Conservation (phyloP, 148 eudicot species). For the Rhododendron ovatum region DNA sequence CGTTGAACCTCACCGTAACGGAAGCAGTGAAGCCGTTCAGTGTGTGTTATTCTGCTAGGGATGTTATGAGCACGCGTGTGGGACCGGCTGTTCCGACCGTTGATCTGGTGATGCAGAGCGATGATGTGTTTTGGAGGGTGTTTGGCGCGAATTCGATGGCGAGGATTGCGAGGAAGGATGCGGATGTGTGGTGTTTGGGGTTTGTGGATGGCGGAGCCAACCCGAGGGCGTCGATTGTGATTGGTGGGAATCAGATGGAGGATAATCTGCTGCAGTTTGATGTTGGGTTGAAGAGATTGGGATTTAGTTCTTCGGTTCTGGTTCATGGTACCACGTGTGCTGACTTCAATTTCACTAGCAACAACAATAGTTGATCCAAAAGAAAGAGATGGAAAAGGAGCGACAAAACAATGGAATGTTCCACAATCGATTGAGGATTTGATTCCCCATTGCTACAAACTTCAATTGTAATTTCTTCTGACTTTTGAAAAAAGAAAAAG, state of each 20-base stretch:
- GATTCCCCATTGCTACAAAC: no score
- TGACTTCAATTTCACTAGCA: conserved; percentile 29
- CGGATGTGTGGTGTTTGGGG: conserved; percentile 37
- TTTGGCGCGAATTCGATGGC: conserved; percentile 42
- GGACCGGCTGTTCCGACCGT: conserved; percentile 36
- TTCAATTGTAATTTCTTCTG: no score
- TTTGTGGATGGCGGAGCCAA: conserved; percentile 33
- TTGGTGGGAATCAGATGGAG: conserved; percentile 30
- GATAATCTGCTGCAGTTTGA: conserved; percentile 34
- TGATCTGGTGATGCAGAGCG: conserved; percentile 31
- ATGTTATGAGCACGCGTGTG: conserved; percentile 3
- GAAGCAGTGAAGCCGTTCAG: conserved; percentile 25
- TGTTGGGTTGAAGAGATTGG: conserved; percentile 17
- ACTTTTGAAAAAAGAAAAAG: no score
- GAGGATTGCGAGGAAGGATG: conserved; percentile 14
- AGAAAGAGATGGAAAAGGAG: background rate
- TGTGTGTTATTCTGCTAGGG: conserved; percentile 24
- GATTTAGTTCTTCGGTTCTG: conserved; percentile 30
- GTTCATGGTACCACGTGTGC: conserved; percentile 26
- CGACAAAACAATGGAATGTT: no score
- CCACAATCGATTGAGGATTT: no score
- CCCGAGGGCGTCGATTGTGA: conserved; percentile 19
- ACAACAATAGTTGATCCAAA: background rate
- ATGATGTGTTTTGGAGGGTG: conserved; percentile 33
- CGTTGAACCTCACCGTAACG: conserved; percentile 27